phyloP scores from a whole-genome alignment of 2,329 filamentous ascomycete species.

The Hypoxylon sp. region DNA sequence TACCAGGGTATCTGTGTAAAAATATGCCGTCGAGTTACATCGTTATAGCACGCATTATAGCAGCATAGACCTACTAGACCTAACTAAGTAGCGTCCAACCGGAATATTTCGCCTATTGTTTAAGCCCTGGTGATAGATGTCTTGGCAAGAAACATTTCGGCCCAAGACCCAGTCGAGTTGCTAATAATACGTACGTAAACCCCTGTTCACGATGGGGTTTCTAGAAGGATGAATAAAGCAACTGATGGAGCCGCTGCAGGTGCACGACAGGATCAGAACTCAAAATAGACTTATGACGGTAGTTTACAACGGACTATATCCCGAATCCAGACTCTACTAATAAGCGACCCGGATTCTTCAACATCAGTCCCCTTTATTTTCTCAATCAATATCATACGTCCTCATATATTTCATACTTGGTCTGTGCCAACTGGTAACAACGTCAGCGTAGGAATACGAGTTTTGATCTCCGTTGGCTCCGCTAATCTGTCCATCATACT shows the following conservation, averaged over 20 bases:
- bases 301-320: constrained; percentile 3
- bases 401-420: constrained; percentile 11
- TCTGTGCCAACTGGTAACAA: constrained; percentile 8
- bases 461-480: background rate
- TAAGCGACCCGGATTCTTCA: background rate
- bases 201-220: constrained; percentile 32
- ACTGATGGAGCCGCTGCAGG: constrained; percentile 30
- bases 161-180: constrained; percentile 15
- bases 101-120: constrained; percentile 17
- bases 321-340: background rate
- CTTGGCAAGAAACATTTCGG: constrained; percentile 19
- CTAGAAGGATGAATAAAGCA: constrained; percentile 29
- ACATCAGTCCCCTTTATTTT: constrained; percentile 7
- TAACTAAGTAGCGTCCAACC: constrained; percentile 13
- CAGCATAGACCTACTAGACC: constrained; percentile 2
- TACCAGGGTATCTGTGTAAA: background rate
- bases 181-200: constrained; percentile 24
- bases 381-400: background rate
- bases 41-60: constrained; percentile 12
- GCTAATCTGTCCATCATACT: background rate
- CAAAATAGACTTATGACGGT: constrained; percentile 30
- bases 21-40: constrained; percentile 1
- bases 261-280: constrained; percentile 35
- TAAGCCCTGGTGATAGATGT: constrained; percentile 30
- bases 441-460: constrained; percentile 14